Conservation (phyloP, 164 flowering plant genomes). For the Umbellularia californica region DNA sequence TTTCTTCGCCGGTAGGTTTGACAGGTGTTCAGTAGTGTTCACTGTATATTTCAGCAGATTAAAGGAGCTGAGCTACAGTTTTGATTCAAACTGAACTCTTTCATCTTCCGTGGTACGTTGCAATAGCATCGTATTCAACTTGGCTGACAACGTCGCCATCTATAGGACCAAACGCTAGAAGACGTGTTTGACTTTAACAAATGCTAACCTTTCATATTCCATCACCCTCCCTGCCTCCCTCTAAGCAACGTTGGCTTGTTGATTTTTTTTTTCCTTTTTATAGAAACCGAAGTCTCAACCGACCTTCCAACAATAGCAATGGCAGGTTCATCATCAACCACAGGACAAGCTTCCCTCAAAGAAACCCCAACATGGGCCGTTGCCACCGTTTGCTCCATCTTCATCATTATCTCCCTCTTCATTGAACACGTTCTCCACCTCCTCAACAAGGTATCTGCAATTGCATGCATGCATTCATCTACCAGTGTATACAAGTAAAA, state of each 20-base stretch:
- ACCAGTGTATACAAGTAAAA: too few relatives aligned
- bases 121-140: background rate
- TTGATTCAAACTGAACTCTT: background rate
- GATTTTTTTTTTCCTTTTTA: background rate
- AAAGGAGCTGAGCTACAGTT: too few relatives aligned
- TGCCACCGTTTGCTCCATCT: constrained; percentile 41
- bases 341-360: constrained; percentile 24
- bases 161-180: background rate
- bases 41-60: too few relatives aligned
- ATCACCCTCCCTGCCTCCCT: background rate
- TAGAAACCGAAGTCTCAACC: background rate
- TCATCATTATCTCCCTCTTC: constrained; percentile 43
- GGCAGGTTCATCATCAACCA: background rate
- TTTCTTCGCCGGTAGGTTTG: too few relatives aligned
- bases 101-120: background rate
- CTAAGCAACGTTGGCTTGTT: background rate
- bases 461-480: background rate
- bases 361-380: constrained; percentile 72
- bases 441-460: constrained; percentile 35
- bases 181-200: background rate
- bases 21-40: too few relatives aligned
- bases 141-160: background rate
- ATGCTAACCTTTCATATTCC: background rate
- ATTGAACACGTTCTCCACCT: constrained; percentile 44
- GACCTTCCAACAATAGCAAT: background rate